These are phyloP conservation scores for Pseudogymnoascus destructans DNA, from an alignment of 2,329 filamentous ascomycete species.

Conservation along the genomic window DNA sequence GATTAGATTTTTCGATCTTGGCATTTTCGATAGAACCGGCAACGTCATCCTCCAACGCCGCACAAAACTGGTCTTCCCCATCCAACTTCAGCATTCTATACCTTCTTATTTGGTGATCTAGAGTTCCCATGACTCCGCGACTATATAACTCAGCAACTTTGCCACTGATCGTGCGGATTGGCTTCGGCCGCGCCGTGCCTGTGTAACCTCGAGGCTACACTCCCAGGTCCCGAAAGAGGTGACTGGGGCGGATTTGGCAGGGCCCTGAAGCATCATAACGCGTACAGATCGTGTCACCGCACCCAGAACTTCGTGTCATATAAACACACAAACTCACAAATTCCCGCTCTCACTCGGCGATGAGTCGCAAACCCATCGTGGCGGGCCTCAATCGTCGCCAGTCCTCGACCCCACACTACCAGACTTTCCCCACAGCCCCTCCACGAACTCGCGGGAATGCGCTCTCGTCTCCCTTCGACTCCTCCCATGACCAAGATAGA, in stretches of 20 bases:
- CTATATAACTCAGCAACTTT: neutral
- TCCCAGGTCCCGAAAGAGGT: neutral
- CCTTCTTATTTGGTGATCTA: neutral
- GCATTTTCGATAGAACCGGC: neutral
- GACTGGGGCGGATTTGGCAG: neutral
- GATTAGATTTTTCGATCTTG: neutral
- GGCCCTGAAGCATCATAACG: neutral
- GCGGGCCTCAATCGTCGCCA: constrained; percentile 18
- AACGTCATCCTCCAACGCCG: neutral
- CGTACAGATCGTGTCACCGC: neutral
- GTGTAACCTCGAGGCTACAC: neutral
- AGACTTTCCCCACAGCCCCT: constrained; percentile 67
- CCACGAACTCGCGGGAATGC: constrained; percentile 47
- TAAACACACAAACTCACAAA: neutral
- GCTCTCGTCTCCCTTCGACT: constrained; percentile 25
- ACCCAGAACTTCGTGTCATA: neutral
- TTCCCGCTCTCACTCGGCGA: neutral
- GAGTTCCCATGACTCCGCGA: neutral
- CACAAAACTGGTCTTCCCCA: neutral
- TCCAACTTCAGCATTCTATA: neutral
- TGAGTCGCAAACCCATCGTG: neutral
- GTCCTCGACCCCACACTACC: constrained; percentile 49
- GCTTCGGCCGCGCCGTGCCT: neutral
- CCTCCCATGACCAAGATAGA: constrained; percentile 24
- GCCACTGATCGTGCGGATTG: neutral